These are phyloP conservation scores for Colletotrichum eleusines DNA, from an alignment of 2,329 filamentous ascomycete genomes.

Conservation along the genomic window DNA sequence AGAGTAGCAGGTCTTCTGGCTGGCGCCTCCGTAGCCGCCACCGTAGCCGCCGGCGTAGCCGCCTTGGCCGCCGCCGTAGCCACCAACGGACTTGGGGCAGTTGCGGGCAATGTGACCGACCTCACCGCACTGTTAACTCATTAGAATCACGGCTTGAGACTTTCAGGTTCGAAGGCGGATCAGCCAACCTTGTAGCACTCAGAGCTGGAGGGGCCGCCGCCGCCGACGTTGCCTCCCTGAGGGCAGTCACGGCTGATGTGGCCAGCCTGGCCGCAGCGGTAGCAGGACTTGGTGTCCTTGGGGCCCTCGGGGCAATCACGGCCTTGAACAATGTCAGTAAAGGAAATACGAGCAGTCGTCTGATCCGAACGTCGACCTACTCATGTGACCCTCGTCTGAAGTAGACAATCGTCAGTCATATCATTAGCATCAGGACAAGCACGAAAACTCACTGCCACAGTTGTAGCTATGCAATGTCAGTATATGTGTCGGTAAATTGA, in stretches of 20 bases:
- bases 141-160: constrained; percentile 15
- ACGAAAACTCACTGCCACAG: constrained; percentile 74
- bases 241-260: constrained; percentile 90
- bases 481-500: constrained; percentile 19
- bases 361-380: constrained; percentile 60
- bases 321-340: constrained; percentile 61
- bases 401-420: constrained; percentile 44
- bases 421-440: constrained; percentile 40
- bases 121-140: constrained; percentile 78
- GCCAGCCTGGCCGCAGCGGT: constrained; percentile 83
- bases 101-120: constrained; percentile 95
- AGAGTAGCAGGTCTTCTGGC: constrained; percentile 94
- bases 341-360: constrained; percentile 18
- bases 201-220: constrained; percentile 61
- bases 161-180: background rate
- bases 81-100: constrained; percentile 75
- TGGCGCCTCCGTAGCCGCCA: constrained; percentile 63
- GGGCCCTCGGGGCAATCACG: constrained; percentile 91
- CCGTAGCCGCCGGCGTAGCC: constrained; percentile 60
- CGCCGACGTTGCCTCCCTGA: constrained; percentile 62
- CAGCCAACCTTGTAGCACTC: constrained; percentile 87
- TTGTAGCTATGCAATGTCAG: constrained; percentile 74
- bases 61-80: constrained; percentile 61
- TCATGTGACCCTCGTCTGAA: constrained; percentile 78
- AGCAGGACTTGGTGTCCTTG: constrained; percentile 86